phyloP scores from a whole-genome alignment of 495 filamentous ascomycete species.

The Jackrogersella multiformis region DNA sequence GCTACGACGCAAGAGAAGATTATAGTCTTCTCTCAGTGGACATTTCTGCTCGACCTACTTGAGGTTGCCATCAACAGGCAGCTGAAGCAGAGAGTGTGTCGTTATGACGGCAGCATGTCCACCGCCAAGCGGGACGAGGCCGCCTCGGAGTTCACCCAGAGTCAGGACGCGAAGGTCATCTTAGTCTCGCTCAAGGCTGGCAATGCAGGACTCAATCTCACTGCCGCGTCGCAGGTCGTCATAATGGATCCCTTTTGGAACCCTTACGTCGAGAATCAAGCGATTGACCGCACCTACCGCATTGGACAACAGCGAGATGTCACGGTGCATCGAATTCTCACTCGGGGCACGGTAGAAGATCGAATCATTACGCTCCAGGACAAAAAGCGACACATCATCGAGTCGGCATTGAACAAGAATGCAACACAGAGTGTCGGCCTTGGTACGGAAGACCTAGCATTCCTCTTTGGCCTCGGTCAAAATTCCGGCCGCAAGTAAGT shows the following conservation, averaged over 20 bases:
- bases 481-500: not conserved
- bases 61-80: constrained; percentile 75
- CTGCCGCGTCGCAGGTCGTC: constrained; percentile 83
- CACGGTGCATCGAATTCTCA: constrained; percentile 79
- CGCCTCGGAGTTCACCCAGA: constrained; percentile 74
- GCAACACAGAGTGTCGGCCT: not conserved
- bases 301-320: constrained; percentile 84
- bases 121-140: constrained; percentile 73
- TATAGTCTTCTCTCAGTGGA: constrained; percentile 93
- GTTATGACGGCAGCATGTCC: constrained; percentile 88
- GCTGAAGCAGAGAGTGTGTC: constrained; percentile 56
- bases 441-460: not conserved
- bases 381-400: constrained; percentile 78
- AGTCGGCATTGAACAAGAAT: constrained; percentile 65
- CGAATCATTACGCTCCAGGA: constrained; percentile 84
- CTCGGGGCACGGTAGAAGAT: constrained; percentile 84
- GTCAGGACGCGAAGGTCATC: constrained; percentile 74
- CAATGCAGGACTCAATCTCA: constrained; percentile 88
- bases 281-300: constrained; percentile 88
- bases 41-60: constrained; percentile 83
- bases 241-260: constrained; percentile 97
- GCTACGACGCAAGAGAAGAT: constrained; percentile 71
- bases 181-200: constrained; percentile 89
- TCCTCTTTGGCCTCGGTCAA: constrained; percentile 6
- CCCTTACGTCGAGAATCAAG: constrained; percentile 91